Percentiles rank a stretch among this genome's conserved stretches.
Conservation (phyloP, 2,329 filamentous ascomycete species). For the Mollisiaceae sp. region DNA sequence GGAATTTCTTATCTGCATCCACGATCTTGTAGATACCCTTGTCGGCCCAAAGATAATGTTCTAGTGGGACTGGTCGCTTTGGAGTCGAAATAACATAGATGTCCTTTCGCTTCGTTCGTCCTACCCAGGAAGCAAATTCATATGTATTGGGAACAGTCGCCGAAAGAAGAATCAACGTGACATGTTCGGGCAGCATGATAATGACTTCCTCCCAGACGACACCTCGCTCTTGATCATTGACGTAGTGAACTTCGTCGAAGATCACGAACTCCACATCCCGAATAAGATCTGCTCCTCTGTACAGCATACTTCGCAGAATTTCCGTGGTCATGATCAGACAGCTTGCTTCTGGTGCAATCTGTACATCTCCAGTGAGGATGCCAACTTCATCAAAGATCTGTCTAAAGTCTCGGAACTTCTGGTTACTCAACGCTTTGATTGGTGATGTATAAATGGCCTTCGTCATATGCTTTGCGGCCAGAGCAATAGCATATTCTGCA, state of each 20-base stretch:
- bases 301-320: constrained; percentile 97
- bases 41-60: constrained; percentile 95
- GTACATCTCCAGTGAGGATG: constrained; percentile 95
- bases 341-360: constrained; percentile 96
- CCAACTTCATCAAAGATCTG: constrained; percentile 92
- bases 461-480: constrained; percentile 98
- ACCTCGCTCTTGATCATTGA: constrained; percentile 93
- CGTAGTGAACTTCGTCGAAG: constrained; percentile 98
- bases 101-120: constrained; percentile 96
- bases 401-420: constrained; percentile 96
- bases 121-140: constrained; percentile 98
- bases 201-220: constrained; percentile 99
- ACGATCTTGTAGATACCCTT: constrained; percentile 96
- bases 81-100: constrained; percentile 99
- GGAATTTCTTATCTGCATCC: constrained; percentile 86
- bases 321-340: constrained; percentile 99
- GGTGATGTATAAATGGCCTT: constrained; percentile 99
- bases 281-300: constrained; percentile 92
- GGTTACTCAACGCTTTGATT: constrained; percentile 97
- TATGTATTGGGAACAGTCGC: constrained; percentile 97
- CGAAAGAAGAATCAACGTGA: constrained; percentile 92
- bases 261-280: constrained; percentile 98
- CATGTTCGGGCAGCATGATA: constrained; percentile 97
- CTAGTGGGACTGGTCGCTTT: constrained; percentile 91
- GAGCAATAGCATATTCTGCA: constrained; percentile 94